Evolutionary conservation across 495 filamentous ascomycete genomes (phyloP).

Genomic region (Neohortaea acidophila): DNA sequence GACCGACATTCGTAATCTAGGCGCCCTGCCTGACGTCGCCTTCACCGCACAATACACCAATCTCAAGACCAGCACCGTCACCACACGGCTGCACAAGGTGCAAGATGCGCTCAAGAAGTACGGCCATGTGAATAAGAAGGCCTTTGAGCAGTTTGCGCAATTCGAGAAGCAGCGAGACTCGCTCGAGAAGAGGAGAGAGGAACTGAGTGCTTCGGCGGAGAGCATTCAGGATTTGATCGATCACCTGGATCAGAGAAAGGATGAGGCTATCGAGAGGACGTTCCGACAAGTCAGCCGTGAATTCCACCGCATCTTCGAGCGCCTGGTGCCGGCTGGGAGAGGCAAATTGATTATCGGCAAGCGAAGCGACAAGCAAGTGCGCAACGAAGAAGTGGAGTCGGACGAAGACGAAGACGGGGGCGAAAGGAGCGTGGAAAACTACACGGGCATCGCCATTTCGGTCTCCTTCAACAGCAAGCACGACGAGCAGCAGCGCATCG

Average conservation of each 20-base stretch:
- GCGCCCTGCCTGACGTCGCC: conserved; percentile 85
- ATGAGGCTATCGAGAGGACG: conserved; percentile 89
- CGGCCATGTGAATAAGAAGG: conserved; percentile 97
- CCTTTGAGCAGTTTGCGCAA: conserved; percentile 95
- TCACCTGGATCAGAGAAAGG: conserved; percentile 86
- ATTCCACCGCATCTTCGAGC: conserved; percentile 84
- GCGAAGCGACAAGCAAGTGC: conserved; percentile 54
- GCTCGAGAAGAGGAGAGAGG: conserved; percentile 62
- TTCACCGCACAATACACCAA: conserved; percentile 71
- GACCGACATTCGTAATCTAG: conserved; percentile 80
- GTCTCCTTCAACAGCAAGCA: conserved; percentile 97
- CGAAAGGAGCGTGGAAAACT: conserved; percentile 68
- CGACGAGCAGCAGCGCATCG: conserved; percentile 94
- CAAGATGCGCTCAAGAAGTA: conserved; percentile 92
- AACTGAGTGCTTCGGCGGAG: conserved; percentile 66
- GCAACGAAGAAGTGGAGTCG: conserved; percentile 34
- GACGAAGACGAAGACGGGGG: conserved; percentile 36
- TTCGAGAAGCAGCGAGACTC: conserved; percentile 84
- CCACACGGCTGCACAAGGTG: conserved; percentile 78
- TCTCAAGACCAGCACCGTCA: conserved; percentile 61
- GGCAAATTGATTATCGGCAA: conserved; percentile 88
- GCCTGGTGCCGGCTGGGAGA: conserved; percentile 83
- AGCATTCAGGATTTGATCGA: conserved; percentile 85
- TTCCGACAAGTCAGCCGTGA: conserved; percentile 95
- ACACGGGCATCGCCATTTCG: conserved; percentile 93